Percentiles rank a stretch among this genome's conserved stretches.
These are phyloP conservation scores for Patellaria atrata DNA, from an alignment of 495 filamentous ascomycete genomes.

Conservation along the genomic window DNA sequence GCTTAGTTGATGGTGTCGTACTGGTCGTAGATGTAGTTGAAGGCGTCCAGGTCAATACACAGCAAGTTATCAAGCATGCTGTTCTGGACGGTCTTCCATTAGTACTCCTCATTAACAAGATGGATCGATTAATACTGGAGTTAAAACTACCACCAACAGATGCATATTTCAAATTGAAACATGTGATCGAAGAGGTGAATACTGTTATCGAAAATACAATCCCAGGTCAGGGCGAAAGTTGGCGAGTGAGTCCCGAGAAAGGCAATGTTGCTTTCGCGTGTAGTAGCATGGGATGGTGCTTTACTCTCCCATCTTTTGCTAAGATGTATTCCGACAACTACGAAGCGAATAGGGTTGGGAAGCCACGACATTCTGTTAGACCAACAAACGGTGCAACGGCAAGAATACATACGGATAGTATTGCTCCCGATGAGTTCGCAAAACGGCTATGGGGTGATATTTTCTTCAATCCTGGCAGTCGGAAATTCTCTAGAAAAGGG, in stretches of 20 bases:
- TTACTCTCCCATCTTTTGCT: conserved; percentile 83
- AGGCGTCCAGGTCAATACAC: conserved; percentile 89
- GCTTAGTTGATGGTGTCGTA: conserved; percentile 81
- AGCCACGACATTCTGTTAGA: no score
- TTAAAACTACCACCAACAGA: conserved; percentile 89
- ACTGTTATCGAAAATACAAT: conserved; percentile 79
- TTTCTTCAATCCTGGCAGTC: conserved; percentile 81
- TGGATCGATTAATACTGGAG: conserved; percentile 89
- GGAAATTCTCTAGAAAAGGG: conserved; percentile 79
- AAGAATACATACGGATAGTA: no score
- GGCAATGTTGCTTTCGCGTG: conserved; percentile 94
- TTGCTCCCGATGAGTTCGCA: conserved; percentile 69
- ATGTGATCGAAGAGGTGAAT: conserved; percentile 95
- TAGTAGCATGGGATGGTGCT: conserved; percentile 89
- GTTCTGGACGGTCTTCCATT: conserved; percentile 81
- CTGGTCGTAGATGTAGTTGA: conserved; percentile 96
- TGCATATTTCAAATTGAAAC: conserved; percentile 96
- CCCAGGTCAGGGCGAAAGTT: conserved; percentile 66
- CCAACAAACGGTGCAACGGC: no score
- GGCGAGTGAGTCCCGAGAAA: conserved; percentile 84
- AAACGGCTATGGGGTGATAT: conserved; percentile 87
- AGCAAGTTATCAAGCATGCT: conserved; percentile 92
- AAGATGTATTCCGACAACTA: conserved; percentile 92
- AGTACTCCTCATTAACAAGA: conserved; percentile 86
- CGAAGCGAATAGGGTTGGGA: conserved; percentile 8